Base-by-base conservation (phyloP, 1,284 basidiomycete genomes). In the Pseudozyma hubeiensis region DNA sequence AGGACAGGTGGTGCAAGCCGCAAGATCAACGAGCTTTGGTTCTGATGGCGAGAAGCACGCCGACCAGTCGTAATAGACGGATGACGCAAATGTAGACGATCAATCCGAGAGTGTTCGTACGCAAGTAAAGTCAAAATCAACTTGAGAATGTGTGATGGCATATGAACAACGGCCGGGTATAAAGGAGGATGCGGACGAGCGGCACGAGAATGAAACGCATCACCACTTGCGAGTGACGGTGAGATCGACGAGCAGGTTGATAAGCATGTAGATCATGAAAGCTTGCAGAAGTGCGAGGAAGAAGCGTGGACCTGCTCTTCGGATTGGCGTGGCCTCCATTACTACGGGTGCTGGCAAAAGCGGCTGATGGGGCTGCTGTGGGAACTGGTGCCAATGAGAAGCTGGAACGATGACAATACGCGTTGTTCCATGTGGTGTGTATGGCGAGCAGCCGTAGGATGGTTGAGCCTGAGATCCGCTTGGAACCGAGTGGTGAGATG, bases 191-290 rank as follows among this genome's bases (percentile, higher is more conserved):
- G 13, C 16, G n/a, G 34, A 24, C 14, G 45, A 10, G 31, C 11
- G 14, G 5, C 16, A 40, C 7, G 41, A 30, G 33, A 17, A 33
- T 35, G 2, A 0, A 13, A 17, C 24, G 34, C 9, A 48, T 63
- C 48, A 69, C 65, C 65, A 68, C 11, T 57, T 68, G 59, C 64
- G 58, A 7, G 59, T 64, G 41, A 62, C 55, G 19, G 64, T 65
- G 35, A 64, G 37, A 24, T 64, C 64, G 47, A 68, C 50, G 19
- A 71, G 50, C 14, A 75, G 30, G 35, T 66, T 64, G 61, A 71
- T 60, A 30, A 71, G 51, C 19, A 75, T 39, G 58, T 71, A 75
- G 64, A 75, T 71, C 51, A 71, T 47, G 19, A 71, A 29, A 7
- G 55, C 67, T 14, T 71, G 59, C 0, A 75, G 30, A 19, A 75